Percentiles rank a stretch among this genome's conserved stretches.
Conservation (phyloP, 805 yeast species). For the Grigorovia jiainica region DNA sequence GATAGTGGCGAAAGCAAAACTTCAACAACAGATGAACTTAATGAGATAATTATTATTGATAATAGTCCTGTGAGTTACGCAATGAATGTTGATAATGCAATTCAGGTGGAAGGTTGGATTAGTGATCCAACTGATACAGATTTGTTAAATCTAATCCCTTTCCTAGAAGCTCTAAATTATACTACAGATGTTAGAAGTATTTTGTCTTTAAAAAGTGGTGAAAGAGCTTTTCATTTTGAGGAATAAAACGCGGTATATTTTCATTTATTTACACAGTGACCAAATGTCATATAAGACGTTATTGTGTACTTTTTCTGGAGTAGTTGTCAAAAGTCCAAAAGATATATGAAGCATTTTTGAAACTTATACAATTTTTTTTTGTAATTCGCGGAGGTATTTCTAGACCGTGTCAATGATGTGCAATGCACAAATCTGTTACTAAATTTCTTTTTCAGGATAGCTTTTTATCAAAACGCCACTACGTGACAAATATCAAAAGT, state of each 20-base stretch:
- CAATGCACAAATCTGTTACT: too few species aligned
- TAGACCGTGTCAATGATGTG: too few species aligned
- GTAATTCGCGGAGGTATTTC: too few species aligned
- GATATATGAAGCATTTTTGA: too few species aligned
- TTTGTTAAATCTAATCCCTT: conserved; percentile 69
- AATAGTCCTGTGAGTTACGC: conserved; percentile 89
- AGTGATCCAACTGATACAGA: conserved; percentile 90
- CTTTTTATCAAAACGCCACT: too few species aligned
- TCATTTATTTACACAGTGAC: background rate
- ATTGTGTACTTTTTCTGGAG: too few species aligned
- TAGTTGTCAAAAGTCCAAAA: too few species aligned
- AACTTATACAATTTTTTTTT: too few species aligned
- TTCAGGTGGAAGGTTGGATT: conserved; percentile 95
- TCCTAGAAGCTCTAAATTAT: conserved; percentile 47
- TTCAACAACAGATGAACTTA: conserved; percentile 20
- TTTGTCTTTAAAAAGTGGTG: conserved; percentile 63
- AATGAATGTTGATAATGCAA: conserved; percentile 76
- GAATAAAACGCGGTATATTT: background rate
- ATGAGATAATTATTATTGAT: conserved; percentile 69
- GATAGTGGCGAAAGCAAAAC: conserved; percentile 1
- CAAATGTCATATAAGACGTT: too few species aligned
- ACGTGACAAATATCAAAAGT: too few species aligned
- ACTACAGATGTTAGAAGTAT: conserved; percentile 79
- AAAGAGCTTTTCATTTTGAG: conserved; percentile 14
- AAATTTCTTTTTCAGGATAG: too few species aligned